phyloP scores from a whole-genome alignment of 805 yeast species.

The Ascoidea rubescens region DNA sequence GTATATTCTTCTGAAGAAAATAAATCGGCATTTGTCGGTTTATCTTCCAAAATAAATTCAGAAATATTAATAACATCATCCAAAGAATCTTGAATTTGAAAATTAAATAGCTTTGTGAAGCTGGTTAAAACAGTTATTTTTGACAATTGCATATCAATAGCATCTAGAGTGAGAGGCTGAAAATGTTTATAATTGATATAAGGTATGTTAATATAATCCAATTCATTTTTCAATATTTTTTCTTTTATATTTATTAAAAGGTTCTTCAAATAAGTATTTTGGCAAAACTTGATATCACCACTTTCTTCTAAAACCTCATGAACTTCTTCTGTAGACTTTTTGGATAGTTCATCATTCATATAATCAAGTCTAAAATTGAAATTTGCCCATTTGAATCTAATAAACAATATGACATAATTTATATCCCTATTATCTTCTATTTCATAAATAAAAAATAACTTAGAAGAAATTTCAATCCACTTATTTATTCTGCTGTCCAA shows the following conservation, averaged over 20 bases:
- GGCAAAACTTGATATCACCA: no score
- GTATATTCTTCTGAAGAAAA: conserved; percentile 18
- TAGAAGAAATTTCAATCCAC: conserved; percentile 26
- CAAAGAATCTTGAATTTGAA: background rate
- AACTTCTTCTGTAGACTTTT: no score
- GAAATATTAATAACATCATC: background rate
- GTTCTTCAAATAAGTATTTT: no score
- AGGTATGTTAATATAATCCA: conserved; percentile 18
- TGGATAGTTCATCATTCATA: no score
- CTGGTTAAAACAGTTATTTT: conserved; percentile 57
- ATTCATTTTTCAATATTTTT: conserved; percentile 14
- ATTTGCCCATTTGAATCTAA: conserved; percentile 35
- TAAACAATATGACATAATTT: conserved; percentile 5
- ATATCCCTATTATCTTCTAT: conserved; percentile 3
- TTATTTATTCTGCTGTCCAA: conserved; percentile 27
- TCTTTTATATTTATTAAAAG: conserved; percentile 12
- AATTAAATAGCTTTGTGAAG: conserved; percentile 37
- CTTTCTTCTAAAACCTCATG: no score
- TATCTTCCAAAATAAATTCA: background rate
- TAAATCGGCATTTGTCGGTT: conserved; percentile 1
- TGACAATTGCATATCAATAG: conserved; percentile 48
- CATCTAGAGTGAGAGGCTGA: conserved; percentile 35
- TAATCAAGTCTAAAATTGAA: conserved; percentile 27
- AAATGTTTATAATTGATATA: conserved; percentile 50
- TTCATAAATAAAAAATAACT: conserved; percentile 2